Evolutionary conservation across 106 monocot species (phyloP), one percentile per base, ranked within the genome.

Genomic region (Hemerocallis citrina): DNA sequence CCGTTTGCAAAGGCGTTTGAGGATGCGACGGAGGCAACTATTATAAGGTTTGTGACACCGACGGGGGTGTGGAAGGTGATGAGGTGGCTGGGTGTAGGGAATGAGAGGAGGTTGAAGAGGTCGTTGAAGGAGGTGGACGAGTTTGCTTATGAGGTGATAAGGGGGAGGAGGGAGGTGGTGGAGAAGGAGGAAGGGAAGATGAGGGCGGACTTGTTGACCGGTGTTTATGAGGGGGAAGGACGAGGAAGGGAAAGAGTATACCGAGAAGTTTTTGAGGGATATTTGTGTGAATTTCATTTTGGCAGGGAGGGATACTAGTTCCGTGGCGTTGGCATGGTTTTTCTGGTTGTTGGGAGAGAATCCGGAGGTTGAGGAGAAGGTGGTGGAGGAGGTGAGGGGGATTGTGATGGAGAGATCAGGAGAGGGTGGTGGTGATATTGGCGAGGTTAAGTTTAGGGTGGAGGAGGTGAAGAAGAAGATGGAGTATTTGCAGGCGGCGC

Each of bases 241-340:
- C 30, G 86, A 86, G 7, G 77, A 75, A 7, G 90, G 83, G 1
- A 37, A 27, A 8, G 66, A 74, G 12, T 88, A 73, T 72, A 77
- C 91, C 0, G 88, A 92, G 54, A 81, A 85, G 76, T 98, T 98
- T 41, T 42, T 98, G 68, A 72, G 91, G 64, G 96, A 98, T 31
- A 70, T 98, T 0, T 98, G 96, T 45, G 96, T 98, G 16, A 98
- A 98, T 57, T 98, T 98, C 48, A 98, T 98, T 34, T 68, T 98
- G 43, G 91, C 96, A n/a, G 96, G 96, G 4, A 78, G 96, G 54
- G 96, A 98, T 67, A 98, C 96, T 27, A 91, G 87, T 24, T 98
- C 96, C 32, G 96, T 98, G 52, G 91, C 96, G 28, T 64, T 98
- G 48, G 88, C 88, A 4, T 98, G 91, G 96, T 98, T 98, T 73